phyloP scores from a whole-genome alignment of 2,329 filamentous ascomycete species.

The Aureobasidium subglaciale region DNA sequence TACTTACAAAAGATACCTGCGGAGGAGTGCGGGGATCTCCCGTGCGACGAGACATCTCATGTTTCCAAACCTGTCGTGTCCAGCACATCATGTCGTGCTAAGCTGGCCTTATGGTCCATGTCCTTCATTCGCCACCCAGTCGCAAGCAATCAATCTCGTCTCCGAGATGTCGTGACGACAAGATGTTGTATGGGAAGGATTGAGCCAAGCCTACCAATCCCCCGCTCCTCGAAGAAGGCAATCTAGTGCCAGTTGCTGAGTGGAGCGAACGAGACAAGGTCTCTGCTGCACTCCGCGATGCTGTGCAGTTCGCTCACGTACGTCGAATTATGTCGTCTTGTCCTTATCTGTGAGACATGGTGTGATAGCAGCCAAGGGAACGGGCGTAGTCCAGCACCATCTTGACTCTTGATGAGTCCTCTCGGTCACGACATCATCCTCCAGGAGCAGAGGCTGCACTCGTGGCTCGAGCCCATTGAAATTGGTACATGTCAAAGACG shows the following conservation, averaged over 20 bases:
- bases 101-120: neutral
- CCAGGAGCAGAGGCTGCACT: neutral
- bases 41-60: neutral
- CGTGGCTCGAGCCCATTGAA: neutral
- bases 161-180: neutral
- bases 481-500: slow-evolving; percentile 5
- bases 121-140: neutral
- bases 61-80: neutral
- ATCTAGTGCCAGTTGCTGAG: neutral
- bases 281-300: neutral
- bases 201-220: neutral
- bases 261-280: neutral
- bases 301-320: neutral
- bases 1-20: neutral
- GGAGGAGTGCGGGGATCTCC: slow-evolving; percentile 9
- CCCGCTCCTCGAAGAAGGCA: neutral
- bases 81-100: neutral
- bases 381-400: neutral
- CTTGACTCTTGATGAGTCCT: neutral
- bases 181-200: neutral
- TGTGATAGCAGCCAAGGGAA: neutral
- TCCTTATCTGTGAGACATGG: slow-evolving; percentile 5
- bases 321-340: neutral
- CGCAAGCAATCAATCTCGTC: neutral
- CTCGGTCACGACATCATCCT: neutral